phyloP scores from a whole-genome alignment of 257 asterid species.

The Voacanga thouarsii region DNA sequence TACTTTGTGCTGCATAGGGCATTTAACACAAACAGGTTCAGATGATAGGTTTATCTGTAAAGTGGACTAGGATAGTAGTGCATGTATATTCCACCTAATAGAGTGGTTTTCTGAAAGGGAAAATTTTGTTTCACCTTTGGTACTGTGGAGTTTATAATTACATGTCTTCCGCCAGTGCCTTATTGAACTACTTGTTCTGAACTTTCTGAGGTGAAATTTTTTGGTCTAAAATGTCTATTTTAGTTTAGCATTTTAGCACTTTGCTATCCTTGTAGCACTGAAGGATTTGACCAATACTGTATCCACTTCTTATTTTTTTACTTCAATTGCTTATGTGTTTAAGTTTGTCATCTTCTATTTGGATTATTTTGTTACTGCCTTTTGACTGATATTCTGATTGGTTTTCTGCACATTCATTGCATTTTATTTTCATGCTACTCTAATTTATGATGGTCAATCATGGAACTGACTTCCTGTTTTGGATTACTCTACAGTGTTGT shows the following conservation, averaged over 20 bases:
- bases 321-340: neutral
- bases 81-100: neutral
- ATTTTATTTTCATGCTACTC: neutral
- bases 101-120: neutral
- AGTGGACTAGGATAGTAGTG: neutral
- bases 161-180: neutral
- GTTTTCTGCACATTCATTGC: neutral
- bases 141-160: neutral
- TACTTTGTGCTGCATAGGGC: too few relatives aligned
- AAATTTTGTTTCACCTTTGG: neutral
- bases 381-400: neutral
- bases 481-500: slow-evolving; percentile 60
- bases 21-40: neutral
- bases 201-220: too few relatives aligned
- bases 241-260: neutral
- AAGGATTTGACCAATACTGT: neutral
- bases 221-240: neutral
- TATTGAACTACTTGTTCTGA: neutral
- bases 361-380: neutral
- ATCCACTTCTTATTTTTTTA: neutral
- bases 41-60: neutral
- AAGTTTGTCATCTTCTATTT: neutral
- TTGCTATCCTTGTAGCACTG: neutral
- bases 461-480: slow-evolving; percentile 36
- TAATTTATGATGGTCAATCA: neutral